A percentile compares a stretch with the other conserved stretches of the same genome.
Conservation (phyloP, 352 stramenopile species). For the Phytophthora uliginosa region DNA sequence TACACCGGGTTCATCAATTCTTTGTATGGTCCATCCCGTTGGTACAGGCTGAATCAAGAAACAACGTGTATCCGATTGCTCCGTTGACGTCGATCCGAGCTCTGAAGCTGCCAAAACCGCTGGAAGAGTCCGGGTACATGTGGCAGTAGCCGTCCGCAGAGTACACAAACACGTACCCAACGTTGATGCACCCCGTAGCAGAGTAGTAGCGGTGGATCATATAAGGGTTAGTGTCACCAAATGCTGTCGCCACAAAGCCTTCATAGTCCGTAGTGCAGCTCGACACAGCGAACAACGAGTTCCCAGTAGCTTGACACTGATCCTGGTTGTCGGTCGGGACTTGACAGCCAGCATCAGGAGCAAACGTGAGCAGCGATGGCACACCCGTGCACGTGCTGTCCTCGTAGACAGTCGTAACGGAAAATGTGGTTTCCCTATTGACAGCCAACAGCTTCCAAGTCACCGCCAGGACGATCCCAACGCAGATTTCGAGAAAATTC, state of each 20-base stretch:
- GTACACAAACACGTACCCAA: slow-evolving; percentile 6
- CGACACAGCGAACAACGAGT: background rate
- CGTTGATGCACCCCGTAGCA: background rate
- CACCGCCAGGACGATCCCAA: background rate
- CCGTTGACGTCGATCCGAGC: background rate
- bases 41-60: background rate
- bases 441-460: background rate
- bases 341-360: background rate
- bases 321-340: background rate
- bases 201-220: background rate
- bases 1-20: background rate
- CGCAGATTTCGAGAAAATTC: background rate
- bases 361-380: slow-evolving; percentile 3
- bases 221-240: slow-evolving; percentile 3
- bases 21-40: background rate
- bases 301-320: background rate
- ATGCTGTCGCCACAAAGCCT: background rate
- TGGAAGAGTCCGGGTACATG: background rate
- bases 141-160: slow-evolving; percentile 1
- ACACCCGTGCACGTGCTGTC: slow-evolving; percentile 3
- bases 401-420: background rate
- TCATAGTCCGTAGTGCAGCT: slow-evolving; percentile 6
- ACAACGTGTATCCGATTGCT: background rate
- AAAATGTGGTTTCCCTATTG: background rate
- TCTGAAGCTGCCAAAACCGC: background rate